Evolutionary conservation across 257 asterid species (phyloP).

Genomic region (Thymus quinquecostatus): DNA sequence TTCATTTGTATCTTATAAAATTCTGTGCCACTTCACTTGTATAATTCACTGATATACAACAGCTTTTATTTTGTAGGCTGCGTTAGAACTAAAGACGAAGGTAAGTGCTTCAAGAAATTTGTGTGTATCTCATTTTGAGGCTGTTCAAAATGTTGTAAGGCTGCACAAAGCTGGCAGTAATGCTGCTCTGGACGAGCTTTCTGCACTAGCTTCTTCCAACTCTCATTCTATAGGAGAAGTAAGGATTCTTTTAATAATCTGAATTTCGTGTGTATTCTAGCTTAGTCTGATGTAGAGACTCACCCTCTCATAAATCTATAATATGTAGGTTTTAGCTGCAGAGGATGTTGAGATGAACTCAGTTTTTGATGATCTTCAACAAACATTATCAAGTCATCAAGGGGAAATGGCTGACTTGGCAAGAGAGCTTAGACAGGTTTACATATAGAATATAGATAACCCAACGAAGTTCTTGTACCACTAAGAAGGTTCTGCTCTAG

Average conservation of each 20-base stretch:
- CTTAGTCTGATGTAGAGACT: slow-evolving; percentile 5
- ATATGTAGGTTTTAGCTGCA: slow-evolving; percentile 58
- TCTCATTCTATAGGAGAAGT: slow-evolving; percentile 64
- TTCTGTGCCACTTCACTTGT: not conserved
- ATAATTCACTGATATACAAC: not conserved
- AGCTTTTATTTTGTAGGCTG: slow-evolving; percentile 44
- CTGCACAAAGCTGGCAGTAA: slow-evolving; percentile 70
- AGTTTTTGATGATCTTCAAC: slow-evolving; percentile 67
- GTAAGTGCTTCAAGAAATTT: slow-evolving; percentile 55
- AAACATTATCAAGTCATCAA: slow-evolving; percentile 59
- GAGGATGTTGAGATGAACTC: slow-evolving; percentile 58
- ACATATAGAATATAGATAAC: slow-evolving; percentile 8
- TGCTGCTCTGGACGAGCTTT: slow-evolving; percentile 73
- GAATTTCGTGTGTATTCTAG: not conserved
- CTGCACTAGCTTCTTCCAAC: slow-evolving; percentile 54
- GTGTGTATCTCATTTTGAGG: slow-evolving; percentile 79
- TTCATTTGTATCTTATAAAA: no score
- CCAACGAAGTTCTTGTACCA: not conserved
- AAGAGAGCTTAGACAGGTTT: slow-evolving; percentile 86
- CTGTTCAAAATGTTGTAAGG: slow-evolving; percentile 70
- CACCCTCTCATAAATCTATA: slow-evolving; percentile 14
- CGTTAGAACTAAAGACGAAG: slow-evolving; percentile 62
- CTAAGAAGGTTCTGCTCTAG: slow-evolving; percentile 8
- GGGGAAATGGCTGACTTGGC: slow-evolving; percentile 74
- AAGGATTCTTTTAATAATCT: slow-evolving; percentile 30